phyloP scores from a whole-genome alignment of 306 rosid genomes.

The Lagenaria siceraria region DNA sequence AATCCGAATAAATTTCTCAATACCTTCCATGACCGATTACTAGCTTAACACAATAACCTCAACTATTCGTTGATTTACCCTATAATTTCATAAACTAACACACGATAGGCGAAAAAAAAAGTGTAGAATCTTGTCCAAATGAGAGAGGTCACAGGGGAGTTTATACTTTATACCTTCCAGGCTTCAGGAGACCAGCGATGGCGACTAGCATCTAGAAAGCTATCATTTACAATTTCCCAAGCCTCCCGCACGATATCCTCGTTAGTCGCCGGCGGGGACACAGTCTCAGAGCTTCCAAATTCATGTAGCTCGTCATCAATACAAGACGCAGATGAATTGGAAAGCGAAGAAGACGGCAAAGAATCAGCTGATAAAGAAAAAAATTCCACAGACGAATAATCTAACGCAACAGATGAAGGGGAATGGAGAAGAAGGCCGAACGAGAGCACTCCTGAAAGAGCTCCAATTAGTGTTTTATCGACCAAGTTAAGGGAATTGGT shows the following conservation, averaged over 20 bases:
- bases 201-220: conserved; percentile 47
- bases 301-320: conserved; percentile 24
- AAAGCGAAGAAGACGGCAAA: conserved; percentile 12
- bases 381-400: conserved; percentile 7
- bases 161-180: conserved; percentile 56
- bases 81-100: not conserved
- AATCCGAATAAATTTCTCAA: not conserved
- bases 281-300: conserved; percentile 8
- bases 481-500: conserved; percentile 12
- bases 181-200: conserved; percentile 57
- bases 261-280: conserved; percentile 31
- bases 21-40: not conserved
- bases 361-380: not conserved
- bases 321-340: conserved; percentile 26
- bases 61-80: not conserved
- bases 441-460: conserved; percentile 38
- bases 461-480: conserved; percentile 18
- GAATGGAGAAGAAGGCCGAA: conserved; percentile 22
- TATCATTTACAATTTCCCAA: conserved; percentile 86
- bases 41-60: not conserved
- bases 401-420: conserved; percentile 28
- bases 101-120: not conserved
- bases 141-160: not conserved
- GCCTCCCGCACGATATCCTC: conserved; percentile 80
- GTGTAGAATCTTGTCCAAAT: not conserved